Evolutionary conservation across 2,329 filamentous ascomycete genomes (phyloP).

Genomic region (Diaporthe batatas): DNA sequence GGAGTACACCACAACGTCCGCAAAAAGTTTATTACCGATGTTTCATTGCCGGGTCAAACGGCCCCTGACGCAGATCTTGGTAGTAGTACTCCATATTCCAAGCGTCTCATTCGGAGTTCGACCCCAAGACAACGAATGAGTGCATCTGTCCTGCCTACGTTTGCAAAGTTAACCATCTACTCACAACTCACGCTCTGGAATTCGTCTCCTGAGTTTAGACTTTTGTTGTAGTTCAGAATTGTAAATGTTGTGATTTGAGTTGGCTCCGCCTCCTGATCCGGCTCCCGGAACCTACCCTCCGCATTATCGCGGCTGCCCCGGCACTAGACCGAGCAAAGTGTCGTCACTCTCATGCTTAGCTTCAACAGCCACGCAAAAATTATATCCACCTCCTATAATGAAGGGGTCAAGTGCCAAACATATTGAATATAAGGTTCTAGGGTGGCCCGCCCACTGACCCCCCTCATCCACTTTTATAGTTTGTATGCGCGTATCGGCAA

Average conservation of each 20-base stretch:
- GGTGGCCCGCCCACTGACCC: background rate
- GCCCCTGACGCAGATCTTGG: too few relatives aligned
- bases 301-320: background rate
- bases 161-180: too few relatives aligned
- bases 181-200: background rate
- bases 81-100: too few relatives aligned
- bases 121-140: too few relatives aligned
- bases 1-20: background rate
- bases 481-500: background rate
- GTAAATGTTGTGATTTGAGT: background rate
- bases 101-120: too few relatives aligned
- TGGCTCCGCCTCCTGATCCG: constrained; percentile 14
- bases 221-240: background rate
- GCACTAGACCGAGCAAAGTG: constrained; percentile 9
- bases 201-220: background rate
- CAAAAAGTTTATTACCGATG: too few relatives aligned
- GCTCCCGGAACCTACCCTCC: constrained; percentile 16
- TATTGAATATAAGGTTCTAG: background rate
- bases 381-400: constrained; percentile 21
- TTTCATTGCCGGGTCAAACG: too few relatives aligned
- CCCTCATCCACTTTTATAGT: background rate
- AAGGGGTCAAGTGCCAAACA: background rate
- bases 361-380: background rate
- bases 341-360: constrained; percentile 20
- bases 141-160: too few relatives aligned